Conservation (phyloP, 768 basidiomycete genomes). For the Psilocybe tampanensis region DNA sequence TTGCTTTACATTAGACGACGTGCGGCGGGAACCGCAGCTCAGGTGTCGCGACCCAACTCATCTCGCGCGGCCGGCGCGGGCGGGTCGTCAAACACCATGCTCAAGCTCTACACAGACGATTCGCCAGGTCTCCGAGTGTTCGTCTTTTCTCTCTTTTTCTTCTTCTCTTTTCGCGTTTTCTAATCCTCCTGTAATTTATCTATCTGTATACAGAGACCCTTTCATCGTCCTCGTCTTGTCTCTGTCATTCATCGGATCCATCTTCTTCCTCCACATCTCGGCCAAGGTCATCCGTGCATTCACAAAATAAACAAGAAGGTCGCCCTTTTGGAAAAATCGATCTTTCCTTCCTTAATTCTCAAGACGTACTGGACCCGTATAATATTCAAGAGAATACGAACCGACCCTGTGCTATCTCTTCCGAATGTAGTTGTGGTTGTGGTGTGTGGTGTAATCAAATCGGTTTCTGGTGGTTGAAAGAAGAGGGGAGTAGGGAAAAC, state of each 20-base stretch:
- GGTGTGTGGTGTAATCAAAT: neutral
- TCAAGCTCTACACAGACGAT: slow-evolving; percentile 98
- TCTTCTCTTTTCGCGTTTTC: slow-evolving; percentile 5
- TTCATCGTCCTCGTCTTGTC: slow-evolving; percentile 96
- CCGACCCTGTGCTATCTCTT: too few relatives aligned
- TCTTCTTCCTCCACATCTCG: slow-evolving; percentile 98
- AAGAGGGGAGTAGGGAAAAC: neutral
- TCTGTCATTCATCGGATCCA: slow-evolving; percentile 94
- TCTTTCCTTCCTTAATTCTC: neutral
- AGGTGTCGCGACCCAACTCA: slow-evolving; percentile 79
- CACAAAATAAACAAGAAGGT: slow-evolving; percentile 59
- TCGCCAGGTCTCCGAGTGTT: slow-evolving; percentile 97
- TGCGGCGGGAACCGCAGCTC: slow-evolving; percentile 59
- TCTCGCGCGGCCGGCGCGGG: slow-evolving; percentile 92
- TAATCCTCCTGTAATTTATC: neutral
- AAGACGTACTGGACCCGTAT: too few relatives aligned
- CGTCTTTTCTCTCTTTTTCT: slow-evolving; percentile 36
- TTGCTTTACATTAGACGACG: slow-evolving; percentile 56
- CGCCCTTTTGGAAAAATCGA: neutral
- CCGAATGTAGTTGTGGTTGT: neutral
- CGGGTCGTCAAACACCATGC: slow-evolving; percentile 97
- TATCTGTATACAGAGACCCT: slow-evolving; percentile 68
- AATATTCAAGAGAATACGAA: too few relatives aligned
- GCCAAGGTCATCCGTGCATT: slow-evolving; percentile 92
- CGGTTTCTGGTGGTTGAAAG: neutral